phyloP scores from a whole-genome alignment of 2,329 filamentous ascomycete genomes.

The Zelopaecilomyces penicillatus region DNA sequence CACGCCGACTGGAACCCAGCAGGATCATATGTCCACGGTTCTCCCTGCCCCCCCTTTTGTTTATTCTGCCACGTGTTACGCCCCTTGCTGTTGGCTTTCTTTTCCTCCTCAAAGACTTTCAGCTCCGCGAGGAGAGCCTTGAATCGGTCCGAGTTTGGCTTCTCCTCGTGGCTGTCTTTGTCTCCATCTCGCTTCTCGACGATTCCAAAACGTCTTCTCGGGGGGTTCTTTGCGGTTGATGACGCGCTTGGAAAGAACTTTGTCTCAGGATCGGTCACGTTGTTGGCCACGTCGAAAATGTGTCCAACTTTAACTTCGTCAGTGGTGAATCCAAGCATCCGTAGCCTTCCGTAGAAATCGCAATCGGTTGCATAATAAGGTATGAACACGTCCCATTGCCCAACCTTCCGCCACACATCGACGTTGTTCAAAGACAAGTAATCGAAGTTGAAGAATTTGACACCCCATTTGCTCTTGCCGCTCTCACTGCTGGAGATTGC shows the following conservation, averaged over 20 bases:
- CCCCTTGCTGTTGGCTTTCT: not conserved
- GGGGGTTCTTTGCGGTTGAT: not conserved
- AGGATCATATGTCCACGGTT: slow-evolving; percentile 6
- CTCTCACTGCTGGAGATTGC: not conserved
- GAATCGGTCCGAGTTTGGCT: slow-evolving; percentile 2
- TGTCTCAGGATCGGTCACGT: slow-evolving; percentile 1
- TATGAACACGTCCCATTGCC: slow-evolving; percentile 5
- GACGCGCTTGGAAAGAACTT: slow-evolving; percentile 1
- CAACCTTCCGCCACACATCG: slow-evolving; percentile 3
- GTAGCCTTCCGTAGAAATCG: slow-evolving; percentile 3
- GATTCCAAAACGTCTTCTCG: too few species aligned
- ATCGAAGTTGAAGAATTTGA: slow-evolving; percentile 8
- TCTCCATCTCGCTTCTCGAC: too few species aligned
- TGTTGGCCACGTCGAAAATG: slow-evolving; percentile 3
- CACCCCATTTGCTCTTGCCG: slow-evolving; percentile 2
- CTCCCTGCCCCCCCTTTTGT: slow-evolving; percentile 6
- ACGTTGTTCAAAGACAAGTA: slow-evolving; percentile 5
- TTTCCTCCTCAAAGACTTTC: slow-evolving; percentile 2
- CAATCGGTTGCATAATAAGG: slow-evolving; percentile 6
- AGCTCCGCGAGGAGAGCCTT: slow-evolving; percentile 1
- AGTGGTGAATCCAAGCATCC: slow-evolving; percentile 2
- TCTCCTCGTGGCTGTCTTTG: not conserved
- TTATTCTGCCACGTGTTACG: slow-evolving; percentile 7
- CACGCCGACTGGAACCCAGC: slow-evolving; percentile 3
- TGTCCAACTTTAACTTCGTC: slow-evolving; percentile 1